A percentile compares a stretch with the other conserved stretches of the same genome.
These are phyloP conservation scores for Bonnemaisonia californica DNA, from an alignment of 31 red algal genomes.

Conservation along the genomic window DNA sequence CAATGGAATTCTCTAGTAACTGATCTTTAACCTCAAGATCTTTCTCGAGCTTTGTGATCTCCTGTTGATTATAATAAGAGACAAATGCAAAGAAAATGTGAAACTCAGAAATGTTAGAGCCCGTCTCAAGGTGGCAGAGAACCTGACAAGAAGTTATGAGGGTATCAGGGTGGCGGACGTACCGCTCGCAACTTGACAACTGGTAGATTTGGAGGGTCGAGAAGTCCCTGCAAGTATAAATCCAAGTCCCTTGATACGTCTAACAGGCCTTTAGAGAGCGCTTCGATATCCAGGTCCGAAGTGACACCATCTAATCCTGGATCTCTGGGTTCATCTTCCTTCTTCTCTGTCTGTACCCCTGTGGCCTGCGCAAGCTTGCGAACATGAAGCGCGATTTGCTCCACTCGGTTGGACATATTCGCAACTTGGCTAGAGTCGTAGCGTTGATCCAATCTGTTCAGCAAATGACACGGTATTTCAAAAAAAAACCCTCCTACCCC, in stretches of 20 bases:
- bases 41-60: conserved; percentile 57
- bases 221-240: conserved; percentile 46
- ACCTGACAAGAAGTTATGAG: too few species aligned
- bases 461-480: too few species aligned
- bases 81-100: neutral
- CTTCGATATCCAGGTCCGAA: conserved; percentile 76
- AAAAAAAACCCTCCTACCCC: too few species aligned
- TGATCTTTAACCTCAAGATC: conserved; percentile 69
- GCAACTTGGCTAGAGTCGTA: too few species aligned
- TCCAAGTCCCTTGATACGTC: conserved; percentile 74
- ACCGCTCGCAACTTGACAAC: conserved; percentile 51
- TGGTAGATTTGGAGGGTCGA: conserved; percentile 59
- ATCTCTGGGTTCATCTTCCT: conserved; percentile 25
- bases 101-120: neutral
- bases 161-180: conserved; percentile 1
- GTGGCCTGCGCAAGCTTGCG: conserved; percentile 68
- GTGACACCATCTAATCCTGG: conserved; percentile 63
- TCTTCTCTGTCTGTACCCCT: conserved; percentile 45
- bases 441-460: too few species aligned
- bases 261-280: conserved; percentile 62
- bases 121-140: neutral
- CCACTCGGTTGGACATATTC: conserved; percentile 59
- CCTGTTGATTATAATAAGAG: conserved; percentile 9
- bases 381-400: conserved; percentile 67
- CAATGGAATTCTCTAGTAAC: conserved; percentile 56